Evolutionary conservation across 352 stramenopile genomes (phyloP), one percentile per base, ranked within the genome.

Genomic region (Phytophthora nicotianae): DNA sequence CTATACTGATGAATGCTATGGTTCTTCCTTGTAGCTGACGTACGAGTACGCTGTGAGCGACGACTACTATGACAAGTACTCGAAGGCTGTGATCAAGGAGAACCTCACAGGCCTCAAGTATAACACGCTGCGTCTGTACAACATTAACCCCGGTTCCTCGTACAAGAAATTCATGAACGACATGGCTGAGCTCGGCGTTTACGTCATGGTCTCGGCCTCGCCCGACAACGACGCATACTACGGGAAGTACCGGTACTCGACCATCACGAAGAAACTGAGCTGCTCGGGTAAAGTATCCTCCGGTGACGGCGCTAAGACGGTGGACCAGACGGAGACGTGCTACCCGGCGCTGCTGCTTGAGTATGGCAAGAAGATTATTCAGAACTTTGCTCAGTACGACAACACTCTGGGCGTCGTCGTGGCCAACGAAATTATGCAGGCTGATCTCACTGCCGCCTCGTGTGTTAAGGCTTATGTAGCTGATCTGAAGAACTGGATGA

Each of bases 401-500:
- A 96, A 96, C 70, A 93, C 86, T 3, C 64, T 96, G 24, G 75
- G 77, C 10, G 80, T 96, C 20, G 80, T 96, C 45, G 74, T 96
- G 47, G 87, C 82, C 9, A 96, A 96, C 69, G 87, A 96, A 72
- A 94, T 96, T 68, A 91, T 96, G 82, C 87, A 96, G 58, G 61
- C 68, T 5, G 82, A 93, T 49, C 65, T 94, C 41, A 93, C 73
- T 6, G 72, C 87, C 5, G 87, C 51, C 5, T 86, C 85, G 4
- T 96, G 87, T 70, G 82, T 96, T 11, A 96, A 96, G 71, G 71
- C 83, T 21, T 94, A 96, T 50, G 84, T 89, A 10, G 50, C 86
- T 0, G 87, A 96, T 63, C 41, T 96, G 27, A 96, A 96, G 67
- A 92, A 88, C 38, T 96, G 87, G 87, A 96, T 96, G 87, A 74